A percentile compares a stretch with the other conserved stretches of the same genome.
Evolutionary conservation across 2,329 filamentous ascomycete genomes (phyloP).

Genomic region (Sporothrix pallida): DNA sequence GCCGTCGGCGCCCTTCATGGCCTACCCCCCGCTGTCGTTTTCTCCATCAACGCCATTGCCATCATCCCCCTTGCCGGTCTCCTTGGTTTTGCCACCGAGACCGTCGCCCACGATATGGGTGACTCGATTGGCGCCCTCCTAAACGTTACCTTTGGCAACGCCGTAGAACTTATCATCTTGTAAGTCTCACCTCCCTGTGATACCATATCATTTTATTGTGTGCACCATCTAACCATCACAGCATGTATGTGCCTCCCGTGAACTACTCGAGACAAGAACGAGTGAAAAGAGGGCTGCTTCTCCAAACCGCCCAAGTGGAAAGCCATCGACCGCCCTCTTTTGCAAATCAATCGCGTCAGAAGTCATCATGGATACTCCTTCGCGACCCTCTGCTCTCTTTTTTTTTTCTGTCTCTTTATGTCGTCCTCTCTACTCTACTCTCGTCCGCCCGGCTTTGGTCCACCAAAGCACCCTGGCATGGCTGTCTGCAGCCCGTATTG

Average conservation of each 20-base stretch:
- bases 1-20: slow-evolving; percentile 58
- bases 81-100: slow-evolving; percentile 75
- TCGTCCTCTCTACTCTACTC: slow-evolving; percentile 18
- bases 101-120: slow-evolving; percentile 73
- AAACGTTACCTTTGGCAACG: slow-evolving; percentile 85
- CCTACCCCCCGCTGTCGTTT: slow-evolving; percentile 66
- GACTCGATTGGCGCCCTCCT: slow-evolving; percentile 86
- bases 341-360: slow-evolving; percentile 54
- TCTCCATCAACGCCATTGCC: slow-evolving; percentile 76
- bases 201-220: too few species aligned
- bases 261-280: slow-evolving; percentile 52
- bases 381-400: slow-evolving; percentile 26
- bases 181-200: slow-evolving; percentile 41
- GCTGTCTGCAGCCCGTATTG: slow-evolving; percentile 24
- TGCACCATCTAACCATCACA: slow-evolving; percentile 39
- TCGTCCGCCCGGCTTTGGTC: slow-evolving; percentile 28
- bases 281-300: slow-evolving; percentile 53
- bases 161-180: slow-evolving; percentile 81
- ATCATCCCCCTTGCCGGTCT: slow-evolving; percentile 77
- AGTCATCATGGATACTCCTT: slow-evolving; percentile 42
- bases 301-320: slow-evolving; percentile 45
- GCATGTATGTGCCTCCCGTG: slow-evolving; percentile 59
- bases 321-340: slow-evolving; percentile 58
- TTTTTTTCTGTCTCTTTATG: neutral
- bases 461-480: slow-evolving; percentile 30